phyloP scores from a whole-genome alignment of 2,329 filamentous ascomycete genomes.

The Apiospora rasikravindrae region DNA sequence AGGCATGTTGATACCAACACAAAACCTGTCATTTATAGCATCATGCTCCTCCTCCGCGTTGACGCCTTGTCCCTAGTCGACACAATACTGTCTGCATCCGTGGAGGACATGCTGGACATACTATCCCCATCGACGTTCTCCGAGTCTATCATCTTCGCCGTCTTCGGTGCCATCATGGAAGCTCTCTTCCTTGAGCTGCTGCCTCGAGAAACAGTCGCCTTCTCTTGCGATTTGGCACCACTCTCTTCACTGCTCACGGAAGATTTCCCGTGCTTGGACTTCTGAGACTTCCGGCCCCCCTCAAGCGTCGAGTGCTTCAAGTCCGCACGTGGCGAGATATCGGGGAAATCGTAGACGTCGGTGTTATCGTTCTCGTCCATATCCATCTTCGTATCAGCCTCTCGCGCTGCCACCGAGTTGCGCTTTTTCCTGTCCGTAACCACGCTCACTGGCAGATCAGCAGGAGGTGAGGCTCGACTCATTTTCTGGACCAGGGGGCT shows the following conservation, averaged over 20 bases:
- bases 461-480: slow-evolving; percentile 31
- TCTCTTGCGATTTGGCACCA: slow-evolving; percentile 33
- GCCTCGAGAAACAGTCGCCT: slow-evolving; percentile 22
- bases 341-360: slow-evolving; percentile 62
- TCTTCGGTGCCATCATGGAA: slow-evolving; percentile 48
- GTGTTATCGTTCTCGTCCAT: slow-evolving; percentile 20
- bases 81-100: slow-evolving; percentile 31
- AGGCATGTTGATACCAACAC: neutral
- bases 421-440: slow-evolving; percentile 48
- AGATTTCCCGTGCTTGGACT: slow-evolving; percentile 40
- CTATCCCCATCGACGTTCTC: slow-evolving; percentile 41
- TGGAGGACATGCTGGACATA: slow-evolving; percentile 32
- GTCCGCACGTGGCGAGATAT: slow-evolving; percentile 47
- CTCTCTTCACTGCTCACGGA: slow-evolving; percentile 43
- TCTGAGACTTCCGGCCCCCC: slow-evolving; percentile 30
- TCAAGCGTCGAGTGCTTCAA: slow-evolving; percentile 26
- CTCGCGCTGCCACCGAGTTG: slow-evolving; percentile 37
- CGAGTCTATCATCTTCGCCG: slow-evolving; percentile 37
- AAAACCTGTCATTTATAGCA: slow-evolving; percentile 53
- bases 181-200: slow-evolving; percentile 45
- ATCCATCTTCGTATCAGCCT: slow-evolving; percentile 36
- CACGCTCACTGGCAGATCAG: slow-evolving; percentile 39
- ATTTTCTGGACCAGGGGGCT: slow-evolving; percentile 52
- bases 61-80: slow-evolving; percentile 38
- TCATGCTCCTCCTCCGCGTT: slow-evolving; percentile 62